A percentile compares a stretch with the other conserved stretches of the same genome.
Conservation (phyloP, 331 rosid species). For the Rosa hybrid region DNA sequence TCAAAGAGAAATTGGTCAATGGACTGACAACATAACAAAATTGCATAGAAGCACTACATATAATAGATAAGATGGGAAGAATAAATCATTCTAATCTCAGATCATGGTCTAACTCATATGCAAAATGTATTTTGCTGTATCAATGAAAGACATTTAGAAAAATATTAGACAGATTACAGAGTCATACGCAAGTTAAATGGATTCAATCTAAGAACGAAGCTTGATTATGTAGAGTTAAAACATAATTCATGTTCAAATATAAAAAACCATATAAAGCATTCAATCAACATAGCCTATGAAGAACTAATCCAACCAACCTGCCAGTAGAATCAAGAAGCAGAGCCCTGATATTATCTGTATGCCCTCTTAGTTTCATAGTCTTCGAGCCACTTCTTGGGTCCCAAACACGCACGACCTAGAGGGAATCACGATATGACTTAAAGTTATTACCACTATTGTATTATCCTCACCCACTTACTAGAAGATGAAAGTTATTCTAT, state of each 20-base stretch:
- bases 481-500: neutral
- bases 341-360: constrained; percentile 91
- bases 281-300: constrained; percentile 12
- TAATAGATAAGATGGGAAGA: neutral
- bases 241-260: neutral
- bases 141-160: neutral
- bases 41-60: constrained; percentile 6
- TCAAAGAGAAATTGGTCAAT: constrained; percentile 20
- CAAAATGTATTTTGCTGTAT: neutral
- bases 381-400: constrained; percentile 95
- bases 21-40: constrained; percentile 10
- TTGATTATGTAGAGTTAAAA: neutral
- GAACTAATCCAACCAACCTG: constrained; percentile 58
- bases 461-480: neutral
- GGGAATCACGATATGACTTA: constrained; percentile 25
- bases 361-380: constrained; percentile 93
- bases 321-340: constrained; percentile 92
- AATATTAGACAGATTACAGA: neutral
- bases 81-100: neutral
- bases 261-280: neutral
- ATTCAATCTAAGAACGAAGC: neutral
- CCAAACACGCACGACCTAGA: constrained; percentile 97
- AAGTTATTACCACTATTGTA: constrained; percentile 4
- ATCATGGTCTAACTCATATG: constrained; percentile 3
- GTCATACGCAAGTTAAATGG: too few relatives aligned